These are phyloP conservation scores for Trypethelium eluteriae DNA, from an alignment of 495 filamentous ascomycete species.

Conservation along the genomic window DNA sequence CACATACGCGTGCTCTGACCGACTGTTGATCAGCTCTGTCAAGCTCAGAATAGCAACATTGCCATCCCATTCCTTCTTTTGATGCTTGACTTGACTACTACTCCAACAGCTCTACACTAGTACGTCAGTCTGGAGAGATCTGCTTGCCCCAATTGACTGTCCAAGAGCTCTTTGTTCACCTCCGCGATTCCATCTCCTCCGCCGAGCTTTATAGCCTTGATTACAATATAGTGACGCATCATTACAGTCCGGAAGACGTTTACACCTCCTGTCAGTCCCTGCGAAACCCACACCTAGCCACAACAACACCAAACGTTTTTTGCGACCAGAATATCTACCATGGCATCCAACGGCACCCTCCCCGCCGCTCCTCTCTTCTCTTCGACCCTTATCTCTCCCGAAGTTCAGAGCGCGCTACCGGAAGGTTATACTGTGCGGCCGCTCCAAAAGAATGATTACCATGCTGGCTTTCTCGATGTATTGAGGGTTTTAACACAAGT, in stretches of 20 bases:
- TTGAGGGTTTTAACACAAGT: slow-evolving; percentile 87
- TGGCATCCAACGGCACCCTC: slow-evolving; percentile 19
- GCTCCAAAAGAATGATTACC: slow-evolving; percentile 68
- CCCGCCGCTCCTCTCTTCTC: slow-evolving; percentile 62
- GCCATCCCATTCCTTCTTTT: too few species aligned
- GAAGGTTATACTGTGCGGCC: slow-evolving; percentile 76
- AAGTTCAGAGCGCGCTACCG: slow-evolving; percentile 63
- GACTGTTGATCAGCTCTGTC: neutral
- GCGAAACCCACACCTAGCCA: neutral
- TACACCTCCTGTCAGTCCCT: neutral
- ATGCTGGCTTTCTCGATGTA: slow-evolving; percentile 75
- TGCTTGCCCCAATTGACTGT: neutral
- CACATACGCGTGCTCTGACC: neutral
- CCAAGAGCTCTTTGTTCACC: neutral
- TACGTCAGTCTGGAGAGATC: too few species aligned
- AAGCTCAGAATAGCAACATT: neutral
- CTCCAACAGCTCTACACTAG: too few species aligned
- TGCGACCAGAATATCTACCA: slow-evolving; percentile 11
- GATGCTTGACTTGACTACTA: too few species aligned
- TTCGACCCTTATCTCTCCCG: slow-evolving; percentile 65
- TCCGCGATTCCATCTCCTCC: neutral
- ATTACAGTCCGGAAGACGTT: too few species aligned
- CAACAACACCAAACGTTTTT: neutral
- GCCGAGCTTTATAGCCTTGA: too few species aligned
- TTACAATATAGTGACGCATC: too few species aligned